These are phyloP conservation scores for Colletotrichum aenigma DNA, from an alignment of 2,329 filamentous ascomycete genomes.

Conservation along the genomic window DNA sequence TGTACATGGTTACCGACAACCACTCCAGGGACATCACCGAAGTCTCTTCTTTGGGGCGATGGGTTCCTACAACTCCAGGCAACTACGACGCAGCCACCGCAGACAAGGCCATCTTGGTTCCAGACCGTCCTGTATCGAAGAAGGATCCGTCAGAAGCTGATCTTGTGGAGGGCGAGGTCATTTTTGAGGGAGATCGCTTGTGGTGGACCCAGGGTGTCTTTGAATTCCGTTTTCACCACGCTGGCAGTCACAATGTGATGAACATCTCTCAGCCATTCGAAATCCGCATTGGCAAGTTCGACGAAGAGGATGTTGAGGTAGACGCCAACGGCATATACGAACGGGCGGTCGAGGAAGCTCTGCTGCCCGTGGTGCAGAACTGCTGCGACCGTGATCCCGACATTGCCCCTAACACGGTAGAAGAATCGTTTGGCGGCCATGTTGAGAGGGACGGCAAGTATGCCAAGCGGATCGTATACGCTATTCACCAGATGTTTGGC, in stretches of 20 bases:
- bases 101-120: constrained; percentile 76
- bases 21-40: constrained; percentile 82
- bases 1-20: constrained; percentile 97
- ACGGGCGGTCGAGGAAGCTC: constrained; percentile 72
- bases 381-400: constrained; percentile 93
- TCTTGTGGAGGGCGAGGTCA: constrained; percentile 77
- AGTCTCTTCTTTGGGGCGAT: constrained; percentile 85
- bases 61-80: constrained; percentile 80
- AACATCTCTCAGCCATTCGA: constrained; percentile 93
- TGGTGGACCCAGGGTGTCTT: constrained; percentile 98
- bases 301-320: constrained; percentile 71
- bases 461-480: constrained; percentile 88
- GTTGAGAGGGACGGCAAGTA: constrained; percentile 91
- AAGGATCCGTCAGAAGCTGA: constrained; percentile 57
- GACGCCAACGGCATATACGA: constrained; percentile 67
- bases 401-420: constrained; percentile 79
- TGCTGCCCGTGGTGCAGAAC: constrained; percentile 85
- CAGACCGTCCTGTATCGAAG: constrained; percentile 63
- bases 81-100: constrained; percentile 77
- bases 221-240: constrained; percentile 96
- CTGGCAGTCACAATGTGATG: constrained; percentile 92
- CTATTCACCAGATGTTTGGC: constrained; percentile 95
- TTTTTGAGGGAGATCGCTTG: constrained; percentile 90
- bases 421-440: constrained; percentile 83
- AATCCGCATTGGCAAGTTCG: constrained; percentile 81